Conservation (phyloP, 176 grass and related monocot genomes). For the Rhipidocladum racemiflorum region DNA sequence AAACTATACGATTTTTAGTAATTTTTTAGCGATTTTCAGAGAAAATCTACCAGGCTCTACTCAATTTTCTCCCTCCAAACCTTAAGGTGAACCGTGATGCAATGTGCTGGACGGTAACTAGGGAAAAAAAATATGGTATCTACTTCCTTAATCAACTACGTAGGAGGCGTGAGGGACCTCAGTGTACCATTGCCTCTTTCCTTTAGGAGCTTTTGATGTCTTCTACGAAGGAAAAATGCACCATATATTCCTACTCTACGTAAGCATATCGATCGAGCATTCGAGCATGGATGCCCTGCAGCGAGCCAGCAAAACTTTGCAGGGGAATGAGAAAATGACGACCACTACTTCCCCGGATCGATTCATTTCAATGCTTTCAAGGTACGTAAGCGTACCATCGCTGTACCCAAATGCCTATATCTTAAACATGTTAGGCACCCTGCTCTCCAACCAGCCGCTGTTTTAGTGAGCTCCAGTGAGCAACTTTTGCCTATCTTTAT, state of each 20-base stretch:
- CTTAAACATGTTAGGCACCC: conserved; percentile 23
- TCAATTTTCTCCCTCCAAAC: too few relatives aligned
- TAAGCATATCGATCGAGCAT: conserved; percentile 34
- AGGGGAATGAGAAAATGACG: conserved; percentile 6
- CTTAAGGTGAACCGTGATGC: too few relatives aligned
- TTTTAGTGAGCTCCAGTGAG: neutral
- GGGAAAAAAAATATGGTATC: conserved; percentile 24
- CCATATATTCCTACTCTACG: conserved; percentile 51
- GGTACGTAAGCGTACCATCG: conserved; percentile 39
- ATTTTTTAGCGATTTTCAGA: too few relatives aligned
- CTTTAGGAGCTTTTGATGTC: conserved; percentile 12
- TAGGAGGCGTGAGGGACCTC: neutral
- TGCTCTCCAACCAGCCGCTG: conserved; percentile 4
- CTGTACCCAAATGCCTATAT: conserved; percentile 20
- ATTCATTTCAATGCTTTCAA: neutral
- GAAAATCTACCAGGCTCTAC: too few relatives aligned
- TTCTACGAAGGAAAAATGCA: conserved; percentile 21
- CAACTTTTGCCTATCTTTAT: neutral
- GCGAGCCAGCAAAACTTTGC: conserved; percentile 27
- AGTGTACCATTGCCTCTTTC: neutral
- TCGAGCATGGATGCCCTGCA: neutral
- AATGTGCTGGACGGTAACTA: neutral
- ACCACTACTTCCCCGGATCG: neutral
- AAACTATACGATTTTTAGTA: too few relatives aligned
- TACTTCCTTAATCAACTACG: neutral